phyloP scores from a whole-genome alignment of 192 early-diverging fungal genomes.

The Dimargaris xerosporica region DNA sequence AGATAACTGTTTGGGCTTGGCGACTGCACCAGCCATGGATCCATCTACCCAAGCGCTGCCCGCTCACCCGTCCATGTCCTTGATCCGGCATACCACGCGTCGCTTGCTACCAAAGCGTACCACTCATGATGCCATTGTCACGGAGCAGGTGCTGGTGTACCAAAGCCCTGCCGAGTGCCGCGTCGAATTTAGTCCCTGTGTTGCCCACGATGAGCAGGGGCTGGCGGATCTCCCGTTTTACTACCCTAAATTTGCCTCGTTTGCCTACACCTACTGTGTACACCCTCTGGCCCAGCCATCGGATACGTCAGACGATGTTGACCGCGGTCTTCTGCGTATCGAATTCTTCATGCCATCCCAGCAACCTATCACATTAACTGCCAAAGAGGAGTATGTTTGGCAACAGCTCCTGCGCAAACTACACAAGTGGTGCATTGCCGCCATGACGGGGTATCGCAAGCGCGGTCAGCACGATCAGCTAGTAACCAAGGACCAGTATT shows the following conservation, averaged over 20 bases:
- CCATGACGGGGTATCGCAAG: constrained; percentile 57
- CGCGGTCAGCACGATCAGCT: constrained; percentile 49
- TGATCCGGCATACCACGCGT: constrained; percentile 16
- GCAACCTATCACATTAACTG: constrained; percentile 13
- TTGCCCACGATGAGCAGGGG: background rate
- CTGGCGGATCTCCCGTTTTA: constrained; percentile 26
- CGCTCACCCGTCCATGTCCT: background rate
- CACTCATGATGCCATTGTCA: constrained; percentile 19
- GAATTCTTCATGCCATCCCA: constrained; percentile 15
- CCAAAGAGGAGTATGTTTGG: constrained; percentile 37
- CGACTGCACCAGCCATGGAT: background rate
- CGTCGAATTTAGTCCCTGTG: background rate
- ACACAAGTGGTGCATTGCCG: constrained; percentile 60
- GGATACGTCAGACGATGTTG: constrained; percentile 14
- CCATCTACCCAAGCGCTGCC: background rate
- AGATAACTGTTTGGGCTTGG: constrained; percentile 11
- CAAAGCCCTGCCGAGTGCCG: constrained; percentile 3
- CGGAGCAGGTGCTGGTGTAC: constrained; percentile 21
- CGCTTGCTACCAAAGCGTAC: constrained; percentile 24
- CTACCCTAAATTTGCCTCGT: constrained; percentile 20
- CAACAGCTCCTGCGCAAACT: constrained; percentile 49
- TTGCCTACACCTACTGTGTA: background rate
- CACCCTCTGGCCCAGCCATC: too few relatives aligned
- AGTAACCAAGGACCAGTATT: constrained; percentile 51
- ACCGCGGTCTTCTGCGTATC: constrained; percentile 11